These are phyloP conservation scores for Sporothrix protearum DNA, from an alignment of 2,329 filamentous ascomycete species.

Conservation along the genomic window DNA sequence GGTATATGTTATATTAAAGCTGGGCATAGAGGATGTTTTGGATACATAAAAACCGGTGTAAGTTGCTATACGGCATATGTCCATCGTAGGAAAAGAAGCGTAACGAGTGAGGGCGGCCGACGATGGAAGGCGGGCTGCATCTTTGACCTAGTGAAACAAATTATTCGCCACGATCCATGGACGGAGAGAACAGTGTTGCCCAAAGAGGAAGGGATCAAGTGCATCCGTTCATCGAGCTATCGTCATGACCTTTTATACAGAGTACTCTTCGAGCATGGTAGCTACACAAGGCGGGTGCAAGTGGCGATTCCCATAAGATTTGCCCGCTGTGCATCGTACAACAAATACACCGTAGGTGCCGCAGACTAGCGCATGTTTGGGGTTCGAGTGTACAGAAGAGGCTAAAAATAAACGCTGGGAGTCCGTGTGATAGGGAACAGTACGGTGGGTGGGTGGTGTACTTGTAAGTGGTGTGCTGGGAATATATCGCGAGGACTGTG, in stretches of 20 bases:
- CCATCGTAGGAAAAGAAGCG: background rate
- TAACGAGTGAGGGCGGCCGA: background rate
- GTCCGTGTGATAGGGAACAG: background rate
- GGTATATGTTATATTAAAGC: too few species aligned
- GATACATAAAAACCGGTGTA: background rate
- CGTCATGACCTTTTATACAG: background rate
- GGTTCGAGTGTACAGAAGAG: conserved; percentile 12
- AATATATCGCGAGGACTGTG: background rate
- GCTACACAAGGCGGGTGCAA: background rate
- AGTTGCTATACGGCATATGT: background rate
- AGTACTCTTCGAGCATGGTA: background rate
- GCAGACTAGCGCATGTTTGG: background rate
- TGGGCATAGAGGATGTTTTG: background rate
- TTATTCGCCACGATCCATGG: background rate
- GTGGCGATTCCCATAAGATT: background rate
- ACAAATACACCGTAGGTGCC: background rate
- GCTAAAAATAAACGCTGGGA: conserved; percentile 12
- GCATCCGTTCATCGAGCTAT: background rate
- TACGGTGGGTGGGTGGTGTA: background rate
- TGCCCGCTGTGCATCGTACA: background rate
- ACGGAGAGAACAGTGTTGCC: conserved; percentile 13
- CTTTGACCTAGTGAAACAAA: conserved; percentile 10
- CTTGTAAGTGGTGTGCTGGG: background rate
- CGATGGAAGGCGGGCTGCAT: background rate
- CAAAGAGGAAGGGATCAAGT: background rate